These are phyloP conservation scores for Cymodocea nodosa DNA, from an alignment of 116 monocot genomes.

Conservation along the genomic window DNA sequence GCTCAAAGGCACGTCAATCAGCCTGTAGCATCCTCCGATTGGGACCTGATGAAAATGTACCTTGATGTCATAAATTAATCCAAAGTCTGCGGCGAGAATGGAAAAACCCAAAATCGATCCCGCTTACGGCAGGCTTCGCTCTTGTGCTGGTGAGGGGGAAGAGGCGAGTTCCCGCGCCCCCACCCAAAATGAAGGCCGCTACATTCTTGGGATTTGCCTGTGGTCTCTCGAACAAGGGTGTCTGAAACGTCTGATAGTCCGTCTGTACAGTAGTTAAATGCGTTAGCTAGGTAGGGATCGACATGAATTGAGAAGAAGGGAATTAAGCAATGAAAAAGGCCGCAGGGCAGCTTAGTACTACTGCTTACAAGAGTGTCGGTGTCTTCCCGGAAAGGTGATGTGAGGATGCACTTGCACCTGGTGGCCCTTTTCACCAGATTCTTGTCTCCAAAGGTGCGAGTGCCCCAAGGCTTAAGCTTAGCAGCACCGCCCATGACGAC, in stretches of 20 bases:
- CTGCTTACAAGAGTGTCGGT: conserved; percentile 11
- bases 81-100: no score
- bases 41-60: conserved; percentile 32
- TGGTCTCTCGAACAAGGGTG: conserved; percentile 14
- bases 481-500: background rate
- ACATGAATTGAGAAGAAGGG: background rate
- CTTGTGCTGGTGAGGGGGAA: conserved; percentile 64
- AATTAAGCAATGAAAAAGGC: no score
- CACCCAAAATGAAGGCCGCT: conserved; percentile 57
- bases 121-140: conserved; percentile 70
- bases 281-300: background rate
- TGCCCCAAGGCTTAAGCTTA: conserved; percentile 5
- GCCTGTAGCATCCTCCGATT: conserved; percentile 62
- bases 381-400: conserved; percentile 11
- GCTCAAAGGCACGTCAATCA: conserved; percentile 79
- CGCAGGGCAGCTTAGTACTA: no score
- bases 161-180: conserved; percentile 50
- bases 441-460: background rate
- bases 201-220: conserved; percentile 47
- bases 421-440: background rate
- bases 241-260: conserved; percentile 17
- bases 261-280: no score
- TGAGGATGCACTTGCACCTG: background rate
- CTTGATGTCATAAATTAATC: no score
- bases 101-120: background rate